Base-by-base conservation (phyloP, 2,329 filamentous ascomycete species). In the Pezicula carpinea region DNA sequence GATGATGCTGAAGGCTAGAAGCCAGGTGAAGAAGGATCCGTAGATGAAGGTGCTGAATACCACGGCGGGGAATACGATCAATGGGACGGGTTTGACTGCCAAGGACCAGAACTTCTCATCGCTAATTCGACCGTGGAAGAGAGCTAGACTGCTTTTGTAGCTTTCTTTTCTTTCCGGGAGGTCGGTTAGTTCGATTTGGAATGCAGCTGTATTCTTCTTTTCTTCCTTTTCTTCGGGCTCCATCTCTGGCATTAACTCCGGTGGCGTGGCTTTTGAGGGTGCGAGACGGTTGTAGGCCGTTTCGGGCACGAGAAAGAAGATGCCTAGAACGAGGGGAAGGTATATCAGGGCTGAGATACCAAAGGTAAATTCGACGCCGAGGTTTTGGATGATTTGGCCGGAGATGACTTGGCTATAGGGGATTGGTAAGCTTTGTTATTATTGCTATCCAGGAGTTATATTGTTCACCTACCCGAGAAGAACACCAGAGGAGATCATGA, bases 31-130 rank as follows among this genome's bases (percentile, higher is more conserved):
- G 18, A 40, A 40, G 38, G 18, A 22, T 1, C 49, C 51, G 23
- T 58, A 59, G 4, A 52, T 58, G 39, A 60, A 50, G 2, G 56
- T 50, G 13, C 48, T 48, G 38, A 53, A 59, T 21, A 58, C 49
- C 4, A 77, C 72, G 6, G 70, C 73, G 0, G 75, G 66, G 46
- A 77, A 78, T 43, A 70, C 68, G 54, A 76, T 70, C 40, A 77
- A 65, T 4, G 74, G 68, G 29, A 77, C 62, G 0, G 75, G 75
- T 1, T 73, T 68, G 47, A 66, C 60, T 17, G 61, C 47, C 8
- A 68, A 64, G 35, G 66, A 62, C 43, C 69, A 53, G 31, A 70
- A 60, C 35, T 63, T 64, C 34, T 68, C 67, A 22, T 66, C 49
- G 2, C 61, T 64, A 46, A 67, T 63, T 5, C 61, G 65, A 38